phyloP scores from a whole-genome alignment of 805 yeast species.

The Hanseniaspora jakobsenii region DNA sequence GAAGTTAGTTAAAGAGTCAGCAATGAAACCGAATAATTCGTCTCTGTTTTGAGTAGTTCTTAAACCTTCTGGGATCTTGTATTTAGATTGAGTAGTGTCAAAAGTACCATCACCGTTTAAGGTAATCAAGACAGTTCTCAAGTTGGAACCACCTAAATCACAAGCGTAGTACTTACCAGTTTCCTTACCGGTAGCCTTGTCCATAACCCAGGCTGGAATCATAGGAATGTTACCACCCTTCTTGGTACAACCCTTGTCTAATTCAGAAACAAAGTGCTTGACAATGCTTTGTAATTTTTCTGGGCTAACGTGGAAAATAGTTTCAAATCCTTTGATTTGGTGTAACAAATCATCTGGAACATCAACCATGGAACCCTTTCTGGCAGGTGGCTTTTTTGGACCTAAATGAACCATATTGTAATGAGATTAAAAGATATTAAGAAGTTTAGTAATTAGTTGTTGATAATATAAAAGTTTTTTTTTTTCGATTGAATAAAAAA shows the following conservation, averaged over 20 bases:
- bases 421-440: neutral
- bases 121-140: conserved; percentile 80
- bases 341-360: conserved; percentile 52
- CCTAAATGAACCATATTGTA: conserved; percentile 66
- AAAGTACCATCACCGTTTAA: conserved; percentile 75
- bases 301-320: conserved; percentile 48
- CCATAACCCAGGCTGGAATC: conserved; percentile 96
- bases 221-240: conserved; percentile 83
- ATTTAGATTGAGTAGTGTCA: conserved; percentile 78
- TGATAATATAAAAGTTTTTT: neutral
- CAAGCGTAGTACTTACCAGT: conserved; percentile 83
- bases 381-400: conserved; percentile 69
- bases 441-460: neutral
- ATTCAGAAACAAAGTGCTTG: conserved; percentile 63
- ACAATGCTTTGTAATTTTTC: conserved; percentile 54
- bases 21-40: conserved; percentile 76
- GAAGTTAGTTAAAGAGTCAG: conserved; percentile 63
- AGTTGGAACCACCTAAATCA: conserved; percentile 94
- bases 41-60: conserved; percentile 63
- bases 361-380: conserved; percentile 57
- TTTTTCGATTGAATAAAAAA: too few species aligned
- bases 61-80: conserved; percentile 60
- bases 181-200: conserved; percentile 84
- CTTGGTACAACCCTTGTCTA: conserved; percentile 65
- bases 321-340: conserved; percentile 48